Conservation (phyloP, 352 stramenopile species). For the Phytophthora crassamura region DNA sequence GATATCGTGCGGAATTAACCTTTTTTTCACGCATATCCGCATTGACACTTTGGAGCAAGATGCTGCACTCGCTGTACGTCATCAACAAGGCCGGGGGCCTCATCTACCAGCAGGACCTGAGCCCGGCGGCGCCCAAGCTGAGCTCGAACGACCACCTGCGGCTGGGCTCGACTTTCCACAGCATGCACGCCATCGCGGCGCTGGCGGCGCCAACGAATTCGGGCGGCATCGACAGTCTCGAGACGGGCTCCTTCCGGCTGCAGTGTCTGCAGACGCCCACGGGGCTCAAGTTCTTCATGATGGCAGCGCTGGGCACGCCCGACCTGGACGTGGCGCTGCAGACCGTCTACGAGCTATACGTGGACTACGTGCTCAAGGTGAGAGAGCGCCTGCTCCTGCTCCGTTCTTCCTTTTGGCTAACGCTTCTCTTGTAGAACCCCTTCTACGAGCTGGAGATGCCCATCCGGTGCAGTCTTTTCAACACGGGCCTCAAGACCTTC, state of each 20-base stretch:
- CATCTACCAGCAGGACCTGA: constrained; percentile 94
- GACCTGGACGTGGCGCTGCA: constrained; percentile 88
- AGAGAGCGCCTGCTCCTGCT: not conserved
- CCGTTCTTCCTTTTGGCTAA: not conserved
- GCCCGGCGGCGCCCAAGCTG: constrained; percentile 80
- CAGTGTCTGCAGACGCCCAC: constrained; percentile 94
- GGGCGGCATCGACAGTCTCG: constrained; percentile 91
- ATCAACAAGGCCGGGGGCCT: constrained; percentile 95
- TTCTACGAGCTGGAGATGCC: constrained; percentile 97
- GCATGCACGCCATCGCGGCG: constrained; percentile 92
- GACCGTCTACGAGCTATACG: constrained; percentile 94
- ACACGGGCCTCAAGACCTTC: constrained; percentile 85
- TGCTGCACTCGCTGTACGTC: constrained; percentile 94
- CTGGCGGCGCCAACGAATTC: constrained; percentile 84
- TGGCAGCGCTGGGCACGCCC: constrained; percentile 82
- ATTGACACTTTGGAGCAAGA: constrained; percentile 25
- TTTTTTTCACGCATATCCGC: not conserved
- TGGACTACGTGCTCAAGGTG: constrained; percentile 96
- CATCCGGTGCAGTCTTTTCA: constrained; percentile 94
- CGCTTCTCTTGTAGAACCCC: constrained; percentile 73
- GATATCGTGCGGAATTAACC: no score
- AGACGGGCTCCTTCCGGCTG: constrained; percentile 92
- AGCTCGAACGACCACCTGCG: constrained; percentile 93
- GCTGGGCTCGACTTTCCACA: constrained; percentile 95
- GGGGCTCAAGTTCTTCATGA: constrained; percentile 95